Evolutionary conservation across 176 grass and related monocot genomes (phyloP).

Genomic region (Zizania latifolia): DNA sequence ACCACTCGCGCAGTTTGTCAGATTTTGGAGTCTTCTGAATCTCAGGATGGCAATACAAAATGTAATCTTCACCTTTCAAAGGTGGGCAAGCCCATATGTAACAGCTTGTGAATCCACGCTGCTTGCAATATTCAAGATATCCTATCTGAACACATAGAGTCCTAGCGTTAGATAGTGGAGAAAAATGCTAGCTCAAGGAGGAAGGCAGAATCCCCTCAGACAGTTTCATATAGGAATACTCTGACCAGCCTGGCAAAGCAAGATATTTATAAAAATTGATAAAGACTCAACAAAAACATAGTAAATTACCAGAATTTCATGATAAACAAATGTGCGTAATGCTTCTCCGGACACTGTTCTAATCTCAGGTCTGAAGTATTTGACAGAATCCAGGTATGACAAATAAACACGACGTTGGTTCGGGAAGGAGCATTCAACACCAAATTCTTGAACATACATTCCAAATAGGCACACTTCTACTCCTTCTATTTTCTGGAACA

Average conservation of each 20-base stretch:
- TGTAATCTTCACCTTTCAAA: slow-evolving; percentile 99
- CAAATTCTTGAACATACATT: slow-evolving; percentile 99
- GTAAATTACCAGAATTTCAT: slow-evolving; percentile 92
- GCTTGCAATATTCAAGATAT: slow-evolving; percentile 99
- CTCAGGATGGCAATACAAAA: slow-evolving; percentile 99
- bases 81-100: slow-evolving; percentile 99
- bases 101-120: slow-evolving; percentile 97
- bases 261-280: slow-evolving; percentile 16
- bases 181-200: not conserved
- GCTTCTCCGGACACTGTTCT: slow-evolving; percentile 77
- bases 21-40: slow-evolving; percentile 99
- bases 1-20: slow-evolving; percentile 98
- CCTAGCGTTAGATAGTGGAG: slow-evolving; percentile 11
- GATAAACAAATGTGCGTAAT: slow-evolving; percentile 86
- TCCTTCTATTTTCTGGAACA: slow-evolving; percentile 99
- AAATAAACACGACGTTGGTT: slow-evolving; percentile 96
- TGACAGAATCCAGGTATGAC: slow-evolving; percentile 98
- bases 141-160: slow-evolving; percentile 71
- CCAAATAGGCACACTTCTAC: slow-evolving; percentile 99
- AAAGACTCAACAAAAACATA: not conserved
- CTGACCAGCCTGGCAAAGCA: slow-evolving; percentile 10
- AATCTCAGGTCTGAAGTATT: slow-evolving; percentile 96
- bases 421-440: slow-evolving; percentile 74
- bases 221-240: slow-evolving; percentile 11
- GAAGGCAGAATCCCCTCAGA: not conserved